Conservation (phyloP, 148 eudicot genomes). For the Chenopodium formosanum region DNA sequence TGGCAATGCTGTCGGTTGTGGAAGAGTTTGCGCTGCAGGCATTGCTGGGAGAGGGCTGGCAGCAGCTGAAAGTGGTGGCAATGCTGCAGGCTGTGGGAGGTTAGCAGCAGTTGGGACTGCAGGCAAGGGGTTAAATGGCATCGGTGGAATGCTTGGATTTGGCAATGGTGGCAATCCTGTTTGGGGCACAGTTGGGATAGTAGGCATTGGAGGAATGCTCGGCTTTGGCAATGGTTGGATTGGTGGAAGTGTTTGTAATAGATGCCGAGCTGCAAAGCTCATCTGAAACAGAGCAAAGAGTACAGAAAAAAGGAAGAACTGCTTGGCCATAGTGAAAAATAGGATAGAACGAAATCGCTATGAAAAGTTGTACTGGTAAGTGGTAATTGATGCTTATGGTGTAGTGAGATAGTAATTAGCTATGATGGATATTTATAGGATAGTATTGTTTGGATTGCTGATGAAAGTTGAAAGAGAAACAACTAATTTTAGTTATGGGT, state of each 20-base stretch:
- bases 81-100: neutral
- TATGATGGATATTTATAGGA: neutral
- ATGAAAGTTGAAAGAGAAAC: neutral
- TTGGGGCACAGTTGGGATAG: neutral
- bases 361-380: neutral
- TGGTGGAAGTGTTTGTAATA: slow-evolving; percentile 4
- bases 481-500: slow-evolving; percentile 1
- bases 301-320: neutral
- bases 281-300: neutral
- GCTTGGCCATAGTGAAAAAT: neutral
- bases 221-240: neutral
- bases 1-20: neutral
- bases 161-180: neutral
- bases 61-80: neutral
- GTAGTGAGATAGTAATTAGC: neutral
- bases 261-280: slow-evolving; percentile 13
- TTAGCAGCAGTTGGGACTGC: neutral
- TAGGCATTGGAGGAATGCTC: slow-evolving; percentile 1
- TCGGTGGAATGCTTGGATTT: neutral
- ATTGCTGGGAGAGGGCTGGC: neutral
- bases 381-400: neutral
- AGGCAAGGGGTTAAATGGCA: slow-evolving; percentile 7
- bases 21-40: slow-evolving; percentile 1
- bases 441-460: neutral
- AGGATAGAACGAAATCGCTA: neutral